These are phyloP conservation scores for Polyrhizophydium stewartii DNA, from an alignment of 371 early-diverging fungal species.

Conservation along the genomic window DNA sequence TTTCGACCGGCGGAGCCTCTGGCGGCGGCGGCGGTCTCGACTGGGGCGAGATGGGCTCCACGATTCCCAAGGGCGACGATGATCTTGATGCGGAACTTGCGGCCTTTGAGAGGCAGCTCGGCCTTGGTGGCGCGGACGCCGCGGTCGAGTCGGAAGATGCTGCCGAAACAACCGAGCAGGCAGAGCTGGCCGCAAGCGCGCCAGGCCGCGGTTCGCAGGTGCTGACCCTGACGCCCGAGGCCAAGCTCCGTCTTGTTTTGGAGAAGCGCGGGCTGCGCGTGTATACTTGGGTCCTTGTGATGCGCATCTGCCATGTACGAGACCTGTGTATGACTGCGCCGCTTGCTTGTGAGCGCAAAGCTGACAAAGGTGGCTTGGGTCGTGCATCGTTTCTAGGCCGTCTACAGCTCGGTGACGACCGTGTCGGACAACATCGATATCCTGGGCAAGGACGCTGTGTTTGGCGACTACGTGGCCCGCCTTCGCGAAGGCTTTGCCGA, in stretches of 20 bases:
- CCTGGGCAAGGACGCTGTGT: slow-evolving; percentile 22
- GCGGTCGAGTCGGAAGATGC: neutral
- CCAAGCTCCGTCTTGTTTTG: slow-evolving; percentile 5
- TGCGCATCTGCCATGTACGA: slow-evolving; percentile 29
- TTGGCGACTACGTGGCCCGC: slow-evolving; percentile 30
- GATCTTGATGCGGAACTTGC: slow-evolving; percentile 36
- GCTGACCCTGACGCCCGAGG: neutral
- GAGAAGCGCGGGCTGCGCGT: slow-evolving; percentile 16
- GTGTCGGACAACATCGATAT: slow-evolving; percentile 34
- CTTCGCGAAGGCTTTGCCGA: slow-evolving; percentile 22
- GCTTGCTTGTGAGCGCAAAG: neutral
- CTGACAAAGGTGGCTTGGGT: neutral
- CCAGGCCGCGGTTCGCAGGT: neutral
- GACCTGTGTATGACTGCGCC: neutral
- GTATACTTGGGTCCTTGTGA: slow-evolving; percentile 34
- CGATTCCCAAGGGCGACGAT: neutral
- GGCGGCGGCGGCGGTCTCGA: slow-evolving; percentile 22
- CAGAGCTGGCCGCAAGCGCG: neutral
- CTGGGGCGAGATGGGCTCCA: slow-evolving; percentile 31
- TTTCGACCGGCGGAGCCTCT: neutral
- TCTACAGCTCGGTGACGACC: slow-evolving; percentile 25
- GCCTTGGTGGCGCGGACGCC: neutral
- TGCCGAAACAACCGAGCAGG: too few species aligned
- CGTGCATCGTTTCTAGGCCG: slow-evolving; percentile 3
- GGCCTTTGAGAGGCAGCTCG: slow-evolving; percentile 30